A percentile compares a stretch with the other conserved stretches of the same genome.
These are phyloP conservation scores for Carex parvula DNA, from an alignment of 176 grass and related monocot genomes.

Conservation along the genomic window DNA sequence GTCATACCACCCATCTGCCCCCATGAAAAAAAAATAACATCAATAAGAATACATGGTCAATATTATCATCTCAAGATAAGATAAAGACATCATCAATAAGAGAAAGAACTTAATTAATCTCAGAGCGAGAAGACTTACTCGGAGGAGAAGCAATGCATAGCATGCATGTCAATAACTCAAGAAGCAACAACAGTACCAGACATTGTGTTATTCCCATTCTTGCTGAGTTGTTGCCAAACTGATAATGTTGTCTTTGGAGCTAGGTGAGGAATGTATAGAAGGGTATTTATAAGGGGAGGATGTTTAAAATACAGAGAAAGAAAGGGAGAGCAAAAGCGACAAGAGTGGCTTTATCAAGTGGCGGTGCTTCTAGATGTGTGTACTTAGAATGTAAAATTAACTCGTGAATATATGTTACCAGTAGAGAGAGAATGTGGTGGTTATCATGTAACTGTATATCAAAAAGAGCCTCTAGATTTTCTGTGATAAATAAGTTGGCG, in stretches of 20 bases:
- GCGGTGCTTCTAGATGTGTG: constrained; percentile 5
- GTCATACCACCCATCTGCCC: constrained; percentile 31
- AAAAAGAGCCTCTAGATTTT: background rate
- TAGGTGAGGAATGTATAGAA: background rate
- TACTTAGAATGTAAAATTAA: background rate
- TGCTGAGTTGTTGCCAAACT: background rate
- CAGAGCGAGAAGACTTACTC: background rate
- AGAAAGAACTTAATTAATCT: background rate
- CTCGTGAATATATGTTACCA: background rate
- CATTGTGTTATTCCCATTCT: background rate
- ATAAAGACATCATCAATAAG: background rate
- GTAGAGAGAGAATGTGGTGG: background rate
- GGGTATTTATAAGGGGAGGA: constrained; percentile 23
- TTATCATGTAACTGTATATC: background rate
- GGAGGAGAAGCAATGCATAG: constrained; percentile 9
- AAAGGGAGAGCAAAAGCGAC: background rate
- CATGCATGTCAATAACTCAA: constrained; percentile 5
- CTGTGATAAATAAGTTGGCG: background rate
- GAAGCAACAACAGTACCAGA: background rate
- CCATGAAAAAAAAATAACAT: background rate
- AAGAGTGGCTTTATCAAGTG: constrained; percentile 10
- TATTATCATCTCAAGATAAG: background rate
- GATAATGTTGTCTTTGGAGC: background rate
- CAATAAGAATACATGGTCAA: background rate
- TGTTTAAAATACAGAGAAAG: background rate